Evolutionary conservation across 768 basidiomycete genomes (phyloP), one percentile per base, ranked within the genome.

Genomic region (Amanita rimosa): DNA sequence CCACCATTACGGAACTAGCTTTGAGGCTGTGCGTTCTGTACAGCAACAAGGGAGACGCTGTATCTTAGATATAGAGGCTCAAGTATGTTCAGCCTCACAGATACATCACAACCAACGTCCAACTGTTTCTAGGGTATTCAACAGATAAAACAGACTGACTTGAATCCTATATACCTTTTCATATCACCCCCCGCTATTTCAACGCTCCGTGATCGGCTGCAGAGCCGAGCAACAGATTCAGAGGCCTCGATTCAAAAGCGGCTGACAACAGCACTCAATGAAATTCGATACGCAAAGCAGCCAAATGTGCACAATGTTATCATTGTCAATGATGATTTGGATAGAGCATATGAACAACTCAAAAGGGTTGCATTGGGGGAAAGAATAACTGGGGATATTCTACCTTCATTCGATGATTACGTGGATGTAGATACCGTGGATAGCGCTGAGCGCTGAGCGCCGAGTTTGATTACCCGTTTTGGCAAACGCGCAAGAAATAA

Each of bases 61-160:
- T 62, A 83, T 98, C 51, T 75, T 98, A 34, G 95, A 98, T 62
- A 98, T 98, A 51, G 95, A 98, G 59, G 83, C 87, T 8, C 94
- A 98, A 83, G 91, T 88, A 60, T 49, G 71, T 67, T 41, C 16
- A 38, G 39, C 21, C 35, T 37, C 22, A 16, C 22, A 9, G 22
- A 46, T 46, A 6, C 22, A 3, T 48, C 37, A 38, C 46, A 19
- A 53, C 44, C 22, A 26, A 16, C 46, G 8, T 19, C 9, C 4
- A 40, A 59, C 55, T 53, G 51, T 44, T 51, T 46, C 31, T 64
- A 94, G 90, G 95, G 95, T 44, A 89, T 98, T 52, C 84, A 81
- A 50, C 88, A 94, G 65, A 84, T 97, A 59, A 96, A 94, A 62
- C 68, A 77, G 46, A 90, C 90, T 24, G 64, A 75, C 47, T 69